These are phyloP conservation scores for Xylaria sp. DNA, from an alignment of 2,329 filamentous ascomycete genomes.

Conservation along the genomic window DNA sequence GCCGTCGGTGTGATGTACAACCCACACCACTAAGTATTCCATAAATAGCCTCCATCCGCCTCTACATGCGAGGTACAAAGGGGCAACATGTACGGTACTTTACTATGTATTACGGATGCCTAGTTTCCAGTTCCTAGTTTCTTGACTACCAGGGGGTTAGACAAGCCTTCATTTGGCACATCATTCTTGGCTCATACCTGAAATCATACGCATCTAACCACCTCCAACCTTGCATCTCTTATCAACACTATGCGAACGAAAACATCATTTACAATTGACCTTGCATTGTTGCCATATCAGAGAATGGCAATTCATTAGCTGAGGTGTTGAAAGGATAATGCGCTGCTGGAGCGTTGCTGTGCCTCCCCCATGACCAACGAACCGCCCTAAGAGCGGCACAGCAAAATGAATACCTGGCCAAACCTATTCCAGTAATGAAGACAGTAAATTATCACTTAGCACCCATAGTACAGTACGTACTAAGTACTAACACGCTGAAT, in stretches of 20 bases:
- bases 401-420: conserved; percentile 21
- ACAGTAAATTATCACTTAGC: not conserved
- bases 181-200: not conserved
- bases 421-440: not conserved
- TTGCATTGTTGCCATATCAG: not conserved
- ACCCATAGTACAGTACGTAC: conserved; percentile 13
- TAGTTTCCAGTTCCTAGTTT: conserved; percentile 5
- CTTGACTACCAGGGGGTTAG: not conserved
- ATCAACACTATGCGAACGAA: not conserved
- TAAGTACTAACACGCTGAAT: conserved; percentile 11
- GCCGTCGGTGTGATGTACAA: conserved; percentile 10
- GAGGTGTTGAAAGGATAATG: conserved; percentile 2
- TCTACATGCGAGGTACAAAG: conserved; percentile 30
- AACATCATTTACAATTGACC: not conserved
- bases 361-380: conserved; percentile 27
- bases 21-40: conserved; percentile 7
- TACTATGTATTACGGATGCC: not conserved
- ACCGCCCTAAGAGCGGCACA: conserved; percentile 29
- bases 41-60: conserved; percentile 15
- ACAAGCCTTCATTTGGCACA: not conserved
- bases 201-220: not conserved
- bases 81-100: conserved; percentile 26
- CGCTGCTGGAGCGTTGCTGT: conserved; percentile 17
- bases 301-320: not conserved
- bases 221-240: not conserved